These are phyloP conservation scores for Westerdykella ornata DNA, from an alignment of 2,329 filamentous ascomycete species.

Conservation along the genomic window DNA sequence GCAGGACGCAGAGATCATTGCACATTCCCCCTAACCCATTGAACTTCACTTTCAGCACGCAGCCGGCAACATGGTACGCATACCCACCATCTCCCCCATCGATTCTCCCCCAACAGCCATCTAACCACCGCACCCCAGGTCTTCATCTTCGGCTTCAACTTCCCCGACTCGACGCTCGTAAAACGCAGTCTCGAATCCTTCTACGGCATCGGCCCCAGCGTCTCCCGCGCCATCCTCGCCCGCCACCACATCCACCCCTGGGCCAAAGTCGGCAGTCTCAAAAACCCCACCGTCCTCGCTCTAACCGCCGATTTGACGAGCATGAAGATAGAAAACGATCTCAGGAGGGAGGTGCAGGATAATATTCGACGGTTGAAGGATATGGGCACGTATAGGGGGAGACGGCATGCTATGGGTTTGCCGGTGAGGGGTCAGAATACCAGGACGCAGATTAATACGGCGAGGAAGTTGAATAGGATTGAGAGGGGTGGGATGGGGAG, in stretches of 20 bases:
- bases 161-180: constrained; percentile 66
- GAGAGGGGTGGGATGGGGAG: constrained; percentile 44
- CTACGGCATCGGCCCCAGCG: constrained; percentile 32
- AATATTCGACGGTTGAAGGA: constrained; percentile 83
- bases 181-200: constrained; percentile 59
- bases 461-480: constrained; percentile 53
- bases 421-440: constrained; percentile 89
- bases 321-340: constrained; percentile 91
- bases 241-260: constrained; percentile 82
- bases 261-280: constrained; percentile 68
- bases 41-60: not conserved
- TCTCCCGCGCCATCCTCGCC: constrained; percentile 67
- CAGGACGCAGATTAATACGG: constrained; percentile 62
- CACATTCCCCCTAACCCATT: not conserved
- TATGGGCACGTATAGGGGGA: constrained; percentile 83
- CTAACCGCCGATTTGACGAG: constrained; percentile 78
- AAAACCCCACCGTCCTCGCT: constrained; percentile 68
- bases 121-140: constrained; percentile 48
- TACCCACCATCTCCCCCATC: too few species aligned
- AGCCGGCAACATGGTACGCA: too few species aligned
- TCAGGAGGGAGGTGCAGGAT: constrained; percentile 67
- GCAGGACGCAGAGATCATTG: not conserved
- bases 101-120: too few species aligned
- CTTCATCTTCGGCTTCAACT: constrained; percentile 81
- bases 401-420: constrained; percentile 85